Conservation (phyloP, 2,329 filamentous ascomycete genomes). For the Aspergillus ochraceoroseus region DNA sequence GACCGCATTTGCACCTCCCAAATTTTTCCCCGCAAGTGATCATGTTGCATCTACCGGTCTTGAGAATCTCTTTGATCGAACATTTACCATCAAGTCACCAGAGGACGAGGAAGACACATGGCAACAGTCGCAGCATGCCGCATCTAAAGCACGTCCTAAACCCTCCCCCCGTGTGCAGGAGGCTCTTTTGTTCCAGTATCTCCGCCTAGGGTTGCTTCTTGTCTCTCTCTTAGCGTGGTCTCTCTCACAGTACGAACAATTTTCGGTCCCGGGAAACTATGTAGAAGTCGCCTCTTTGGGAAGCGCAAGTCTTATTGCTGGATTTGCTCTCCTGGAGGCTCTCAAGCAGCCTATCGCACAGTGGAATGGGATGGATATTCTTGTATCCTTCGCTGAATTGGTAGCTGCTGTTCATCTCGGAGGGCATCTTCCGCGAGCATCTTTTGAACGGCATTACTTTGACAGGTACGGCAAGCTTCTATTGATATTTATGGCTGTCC, state of each 20-base stretch:
- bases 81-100: constrained; percentile 40
- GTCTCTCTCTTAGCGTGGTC: constrained; percentile 32
- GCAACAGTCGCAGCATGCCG: constrained; percentile 14
- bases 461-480: constrained; percentile 39
- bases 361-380: constrained; percentile 40
- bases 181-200: constrained; percentile 26
- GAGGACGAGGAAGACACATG: constrained; percentile 26
- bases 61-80: constrained; percentile 44
- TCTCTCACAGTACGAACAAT: constrained; percentile 29
- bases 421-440: constrained; percentile 30
- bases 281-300: constrained; percentile 38
- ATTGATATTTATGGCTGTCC: constrained; percentile 37
- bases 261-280: constrained; percentile 35
- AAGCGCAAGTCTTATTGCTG: constrained; percentile 38
- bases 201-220: constrained; percentile 30
- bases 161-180: constrained; percentile 14
- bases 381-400: constrained; percentile 38
- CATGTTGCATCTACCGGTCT: constrained; percentile 43
- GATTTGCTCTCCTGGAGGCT: constrained; percentile 38
- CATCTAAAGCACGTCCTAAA: constrained; percentile 5
- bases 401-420: constrained; percentile 38
- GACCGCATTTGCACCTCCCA: constrained; percentile 42
- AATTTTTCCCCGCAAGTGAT: constrained; percentile 44
- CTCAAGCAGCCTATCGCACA: constrained; percentile 35
- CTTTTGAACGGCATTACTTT: constrained; percentile 33